Conservation (phyloP, 179 eudicot species). For the Gypsophila paniculata region DNA sequence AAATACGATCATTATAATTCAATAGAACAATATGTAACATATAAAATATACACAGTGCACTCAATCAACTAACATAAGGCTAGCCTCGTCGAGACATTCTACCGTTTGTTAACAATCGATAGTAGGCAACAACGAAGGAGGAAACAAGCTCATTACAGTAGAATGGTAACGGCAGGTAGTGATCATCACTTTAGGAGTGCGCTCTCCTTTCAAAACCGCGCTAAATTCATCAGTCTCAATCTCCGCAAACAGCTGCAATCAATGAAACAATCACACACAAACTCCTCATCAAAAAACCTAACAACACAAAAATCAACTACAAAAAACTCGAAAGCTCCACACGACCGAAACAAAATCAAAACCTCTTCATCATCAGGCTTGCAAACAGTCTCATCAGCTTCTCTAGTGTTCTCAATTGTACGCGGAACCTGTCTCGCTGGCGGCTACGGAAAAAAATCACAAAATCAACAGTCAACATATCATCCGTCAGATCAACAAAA, state of each 20-base stretch:
- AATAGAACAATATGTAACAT: too few relatives aligned
- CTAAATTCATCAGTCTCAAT: constrained; percentile 85
- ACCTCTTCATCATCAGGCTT: constrained; percentile 96
- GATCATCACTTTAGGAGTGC: constrained; percentile 66
- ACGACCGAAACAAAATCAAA: background rate
- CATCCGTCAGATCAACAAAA: background rate
- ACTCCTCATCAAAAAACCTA: background rate
- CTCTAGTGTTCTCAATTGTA: constrained; percentile 88
- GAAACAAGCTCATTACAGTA: constrained; percentile 39
- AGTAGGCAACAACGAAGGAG: background rate
- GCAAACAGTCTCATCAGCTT: constrained; percentile 84
- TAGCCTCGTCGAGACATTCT: too few relatives aligned
- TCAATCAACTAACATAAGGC: background rate
- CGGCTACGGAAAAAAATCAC: constrained; percentile 34
- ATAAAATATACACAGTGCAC: too few relatives aligned
- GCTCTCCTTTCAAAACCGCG: constrained; percentile 48
- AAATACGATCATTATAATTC: too few relatives aligned
- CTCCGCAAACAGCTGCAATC: constrained; percentile 75
- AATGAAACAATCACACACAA: constrained; percentile 7
- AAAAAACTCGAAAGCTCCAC: background rate
- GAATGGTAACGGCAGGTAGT: constrained; percentile 87
- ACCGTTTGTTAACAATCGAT: too few relatives aligned
- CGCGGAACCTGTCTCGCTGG: constrained; percentile 67
- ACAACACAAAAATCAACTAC: background rate
- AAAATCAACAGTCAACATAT: too few relatives aligned